Evolutionary conservation across 805 yeast genomes (phyloP).

Genomic region (Wickerhamiella vanderwaltii): DNA sequence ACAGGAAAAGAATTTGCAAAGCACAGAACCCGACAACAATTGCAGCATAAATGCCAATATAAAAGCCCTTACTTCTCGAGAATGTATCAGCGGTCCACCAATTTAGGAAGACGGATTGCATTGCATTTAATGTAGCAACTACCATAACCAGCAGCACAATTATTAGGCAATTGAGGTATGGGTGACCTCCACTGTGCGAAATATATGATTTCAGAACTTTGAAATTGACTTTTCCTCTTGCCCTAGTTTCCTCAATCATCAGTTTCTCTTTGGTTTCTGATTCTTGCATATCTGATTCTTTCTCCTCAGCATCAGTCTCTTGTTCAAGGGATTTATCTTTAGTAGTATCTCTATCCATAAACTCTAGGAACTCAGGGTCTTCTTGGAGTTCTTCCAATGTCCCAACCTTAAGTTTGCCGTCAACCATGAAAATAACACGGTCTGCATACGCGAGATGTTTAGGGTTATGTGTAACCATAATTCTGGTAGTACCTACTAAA

Average conservation of each 20-base stretch:
- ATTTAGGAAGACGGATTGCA: conserved; percentile 39
- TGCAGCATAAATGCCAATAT: conserved; percentile 53
- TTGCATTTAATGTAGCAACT: conserved; percentile 36
- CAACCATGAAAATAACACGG: conserved; percentile 45
- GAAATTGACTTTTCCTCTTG: background rate
- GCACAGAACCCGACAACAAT: conserved; percentile 38
- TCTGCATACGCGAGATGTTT: conserved; percentile 60
- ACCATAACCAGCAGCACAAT: conserved; percentile 20
- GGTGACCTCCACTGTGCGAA: background rate
- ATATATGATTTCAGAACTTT: conserved; percentile 1
- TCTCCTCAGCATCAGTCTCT: background rate
- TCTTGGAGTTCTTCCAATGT: conserved; percentile 39
- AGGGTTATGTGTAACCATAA: conserved; percentile 77
- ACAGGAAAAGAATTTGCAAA: background rate
- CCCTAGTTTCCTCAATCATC: conserved; percentile 2
- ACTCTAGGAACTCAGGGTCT: background rate
- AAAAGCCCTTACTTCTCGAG: conserved; percentile 38
- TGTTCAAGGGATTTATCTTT: conserved; percentile 30
- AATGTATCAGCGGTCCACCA: conserved; percentile 63
- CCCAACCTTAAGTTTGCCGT: conserved; percentile 43
- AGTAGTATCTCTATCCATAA: conserved; percentile 28
- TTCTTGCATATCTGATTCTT: conserved; percentile 18
- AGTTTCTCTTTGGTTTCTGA: background rate
- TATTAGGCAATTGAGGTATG: background rate
- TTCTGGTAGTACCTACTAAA: conserved; percentile 46